A percentile compares a stretch with the other conserved stretches of the same genome.
phyloP scores from a whole-genome alignment of 2,329 filamentous ascomycete genomes.

The Tolypocladium endophyticum region DNA sequence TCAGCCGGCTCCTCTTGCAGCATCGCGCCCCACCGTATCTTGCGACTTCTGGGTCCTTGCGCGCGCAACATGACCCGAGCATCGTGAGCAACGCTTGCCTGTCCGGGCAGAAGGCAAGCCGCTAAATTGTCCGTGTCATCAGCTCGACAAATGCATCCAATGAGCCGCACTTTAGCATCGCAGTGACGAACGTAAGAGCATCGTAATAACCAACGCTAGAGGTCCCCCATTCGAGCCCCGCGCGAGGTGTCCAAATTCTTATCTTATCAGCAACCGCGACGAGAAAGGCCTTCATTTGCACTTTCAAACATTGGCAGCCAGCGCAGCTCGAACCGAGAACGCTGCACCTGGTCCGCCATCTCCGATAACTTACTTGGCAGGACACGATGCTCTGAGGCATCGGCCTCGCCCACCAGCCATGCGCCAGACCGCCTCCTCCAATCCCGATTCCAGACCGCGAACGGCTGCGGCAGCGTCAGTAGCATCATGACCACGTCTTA shows the following conservation, averaged over 20 bases:
- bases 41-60: neutral
- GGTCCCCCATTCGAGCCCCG: neutral
- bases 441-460: neutral
- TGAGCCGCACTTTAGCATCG: neutral
- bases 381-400: neutral
- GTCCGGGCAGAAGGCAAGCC: too few relatives aligned
- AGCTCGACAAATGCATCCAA: neutral
- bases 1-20: neutral
- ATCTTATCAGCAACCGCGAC: neutral
- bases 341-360: neutral
- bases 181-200: neutral
- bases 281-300: neutral
- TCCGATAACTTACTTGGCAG: neutral
- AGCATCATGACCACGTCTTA: constrained; percentile 1
- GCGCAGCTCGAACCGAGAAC: neutral
- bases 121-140: too few relatives aligned
- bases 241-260: neutral
- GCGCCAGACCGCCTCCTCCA: neutral
- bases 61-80: neutral
- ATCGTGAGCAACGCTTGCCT: neutral
- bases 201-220: too few relatives aligned
- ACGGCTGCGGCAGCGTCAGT: neutral
- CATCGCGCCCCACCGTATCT: neutral
- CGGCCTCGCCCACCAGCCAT: neutral
- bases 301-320: neutral